Evolutionary conservation across 306 rosid genomes (phyloP), one percentile per base, ranked within the genome.

Genomic region (Rubus parviflorus): DNA sequence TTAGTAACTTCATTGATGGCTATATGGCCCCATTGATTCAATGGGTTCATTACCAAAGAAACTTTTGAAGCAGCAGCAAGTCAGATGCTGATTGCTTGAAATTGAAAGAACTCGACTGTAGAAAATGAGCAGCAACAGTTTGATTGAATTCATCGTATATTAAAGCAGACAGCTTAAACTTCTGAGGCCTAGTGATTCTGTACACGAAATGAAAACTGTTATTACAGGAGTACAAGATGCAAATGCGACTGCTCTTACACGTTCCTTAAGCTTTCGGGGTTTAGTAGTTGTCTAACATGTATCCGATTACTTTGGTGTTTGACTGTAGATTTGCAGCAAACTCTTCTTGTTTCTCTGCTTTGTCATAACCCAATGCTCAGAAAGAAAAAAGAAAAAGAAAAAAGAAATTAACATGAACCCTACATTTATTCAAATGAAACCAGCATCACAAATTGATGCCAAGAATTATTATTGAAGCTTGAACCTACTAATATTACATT

Each of bases 1-100:
- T 35, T 81, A 30, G 78, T 53, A 71, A 65, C 73, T 62, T 30
- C 35, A 62, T 76, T 41, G 20, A 45, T 14, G 22, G 77, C 70
- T 23, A 63, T 38, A 43, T 37, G 64, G 57, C n/a, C 72, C 81
- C 56, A 56, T 69, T 48, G 69, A 70, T 35, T 62, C 23, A 72
- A 54, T 46, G 72, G 52, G 68, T 75, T 56, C 43, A 17, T 58
- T 43, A 45, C 69, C 58, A 17, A 3, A 68, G 17, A 12, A 9
- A 16, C 46, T 65, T 61, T 25, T 30, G 47, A 61, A 48, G 12
- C 63, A 23, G 57, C 38, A 49, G 73, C 35, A 6, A 79, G 66
- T 16, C 2, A 5, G 16, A 51, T 58, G 60, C 41, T 35, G 51
- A 62, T 17, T 10, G 49, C 46, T 49, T 66, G 41, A 66, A 41